These are phyloP conservation scores for Gastrolobium villosum DNA, from an alignment of 306 rosid genomes.

Conservation along the genomic window DNA sequence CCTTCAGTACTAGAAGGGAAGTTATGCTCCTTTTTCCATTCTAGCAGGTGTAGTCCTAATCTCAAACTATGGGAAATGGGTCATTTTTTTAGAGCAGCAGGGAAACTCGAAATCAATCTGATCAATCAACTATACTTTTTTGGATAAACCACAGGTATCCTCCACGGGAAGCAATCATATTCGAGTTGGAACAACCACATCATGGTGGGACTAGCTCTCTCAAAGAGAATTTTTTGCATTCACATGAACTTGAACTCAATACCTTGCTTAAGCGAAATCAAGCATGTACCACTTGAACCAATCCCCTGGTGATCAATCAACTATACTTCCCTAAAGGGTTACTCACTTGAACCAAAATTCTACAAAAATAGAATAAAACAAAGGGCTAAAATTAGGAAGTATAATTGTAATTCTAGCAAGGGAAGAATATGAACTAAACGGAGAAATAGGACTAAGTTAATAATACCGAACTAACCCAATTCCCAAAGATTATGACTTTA, in stretches of 20 bases:
- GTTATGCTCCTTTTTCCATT: background rate
- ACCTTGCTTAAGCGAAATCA: background rate
- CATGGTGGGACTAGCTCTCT: too few species aligned
- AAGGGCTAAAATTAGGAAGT: background rate
- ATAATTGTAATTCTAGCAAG: background rate
- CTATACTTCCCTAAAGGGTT: background rate
- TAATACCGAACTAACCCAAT: background rate
- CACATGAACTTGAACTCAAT: too few species aligned
- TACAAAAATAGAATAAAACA: background rate
- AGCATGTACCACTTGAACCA: background rate
- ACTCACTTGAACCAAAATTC: background rate
- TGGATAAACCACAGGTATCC: too few species aligned
- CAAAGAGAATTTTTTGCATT: too few species aligned
- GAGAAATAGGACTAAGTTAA: background rate
- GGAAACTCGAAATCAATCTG: slow-evolving; percentile 5
- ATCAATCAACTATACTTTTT: background rate
- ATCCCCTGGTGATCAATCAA: background rate
- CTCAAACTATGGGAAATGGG: background rate
- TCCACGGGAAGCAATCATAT: too few species aligned
- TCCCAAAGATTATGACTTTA: background rate
- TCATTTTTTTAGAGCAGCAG: background rate
- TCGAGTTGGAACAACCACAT: too few species aligned
- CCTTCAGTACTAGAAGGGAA: background rate
- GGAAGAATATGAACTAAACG: background rate
- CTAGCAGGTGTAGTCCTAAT: background rate